Conservation (phyloP, 441 rosid genomes). For the Manihot esculenta region DNA sequence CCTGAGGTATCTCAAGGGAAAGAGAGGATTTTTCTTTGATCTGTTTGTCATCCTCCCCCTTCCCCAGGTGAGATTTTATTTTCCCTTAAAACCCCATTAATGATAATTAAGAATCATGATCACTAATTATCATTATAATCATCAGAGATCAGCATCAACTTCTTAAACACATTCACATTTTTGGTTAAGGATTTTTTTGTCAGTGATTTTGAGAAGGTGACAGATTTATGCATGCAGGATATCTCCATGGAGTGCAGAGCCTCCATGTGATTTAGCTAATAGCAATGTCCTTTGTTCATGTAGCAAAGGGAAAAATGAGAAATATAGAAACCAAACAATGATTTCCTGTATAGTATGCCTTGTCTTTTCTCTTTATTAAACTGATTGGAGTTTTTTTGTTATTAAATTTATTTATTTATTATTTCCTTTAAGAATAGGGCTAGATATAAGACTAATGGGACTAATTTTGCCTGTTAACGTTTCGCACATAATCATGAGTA, state of each 20-base stretch:
- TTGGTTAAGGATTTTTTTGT: background rate
- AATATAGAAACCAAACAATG: background rate
- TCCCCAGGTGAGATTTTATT: conserved; percentile 57
- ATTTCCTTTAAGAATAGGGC: too few relatives aligned
- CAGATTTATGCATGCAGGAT: conserved; percentile 13
- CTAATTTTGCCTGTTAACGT: too few relatives aligned
- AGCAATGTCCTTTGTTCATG: conserved; percentile 29
- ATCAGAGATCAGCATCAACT: background rate
- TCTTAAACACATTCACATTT: background rate
- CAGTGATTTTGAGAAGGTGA: too few relatives aligned
- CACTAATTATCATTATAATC: background rate
- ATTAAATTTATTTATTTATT: too few relatives aligned
- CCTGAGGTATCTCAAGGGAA: conserved; percentile 41
- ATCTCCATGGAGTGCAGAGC: background rate
- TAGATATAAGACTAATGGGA: too few relatives aligned
- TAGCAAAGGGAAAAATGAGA: conserved; percentile 3
- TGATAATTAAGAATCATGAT: background rate
- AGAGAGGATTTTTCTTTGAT: conserved; percentile 73
- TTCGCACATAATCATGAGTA: too few relatives aligned
- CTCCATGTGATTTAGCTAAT: conserved; percentile 38
- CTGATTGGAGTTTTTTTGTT: too few relatives aligned
- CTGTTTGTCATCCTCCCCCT: conserved; percentile 79
- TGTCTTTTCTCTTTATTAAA: too few relatives aligned
- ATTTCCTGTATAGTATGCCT: too few relatives aligned
- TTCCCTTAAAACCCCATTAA: background rate